Evolutionary conservation across 2,329 filamentous ascomycete genomes (phyloP).

Genomic region (Fusarium oligoseptatum): DNA sequence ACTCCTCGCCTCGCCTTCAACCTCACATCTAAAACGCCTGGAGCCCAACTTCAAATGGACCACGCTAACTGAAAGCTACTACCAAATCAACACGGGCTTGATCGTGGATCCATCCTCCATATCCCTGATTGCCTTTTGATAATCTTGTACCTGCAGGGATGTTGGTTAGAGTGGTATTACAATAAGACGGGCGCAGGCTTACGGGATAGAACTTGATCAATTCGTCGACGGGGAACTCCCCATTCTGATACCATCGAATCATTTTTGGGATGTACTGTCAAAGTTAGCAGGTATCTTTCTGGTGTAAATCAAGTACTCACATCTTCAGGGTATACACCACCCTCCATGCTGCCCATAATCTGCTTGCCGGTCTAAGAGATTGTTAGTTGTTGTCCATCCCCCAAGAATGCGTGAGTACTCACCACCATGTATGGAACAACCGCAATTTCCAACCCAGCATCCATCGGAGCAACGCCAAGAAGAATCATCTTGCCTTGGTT

Average conservation of each 20-base stretch:
- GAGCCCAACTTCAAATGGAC: background rate
- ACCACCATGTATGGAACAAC: slow-evolving; percentile 1
- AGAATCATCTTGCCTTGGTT: slow-evolving; percentile 22
- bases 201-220: background rate
- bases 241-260: background rate
- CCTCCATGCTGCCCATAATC: background rate
- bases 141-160: background rate
- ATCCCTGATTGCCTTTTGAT: background rate
- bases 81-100: slow-evolving; percentile 2
- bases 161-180: background rate
- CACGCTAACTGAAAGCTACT: background rate
- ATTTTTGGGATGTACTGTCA: background rate
- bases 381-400: background rate
- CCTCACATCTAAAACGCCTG: background rate
- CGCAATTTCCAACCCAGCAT: slow-evolving; percentile 8
- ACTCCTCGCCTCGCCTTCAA: background rate
- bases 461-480: slow-evolving; percentile 15
- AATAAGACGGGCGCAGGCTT: background rate
- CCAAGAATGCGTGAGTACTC: background rate
- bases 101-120: slow-evolving; percentile 1
- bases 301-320: background rate
- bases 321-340: background rate
- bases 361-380: background rate
- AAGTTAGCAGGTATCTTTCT: background rate
- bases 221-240: background rate